Base-by-base conservation (phyloP, 2,329 filamentous ascomycete species). In the Aspergillus tubingensis region DNA sequence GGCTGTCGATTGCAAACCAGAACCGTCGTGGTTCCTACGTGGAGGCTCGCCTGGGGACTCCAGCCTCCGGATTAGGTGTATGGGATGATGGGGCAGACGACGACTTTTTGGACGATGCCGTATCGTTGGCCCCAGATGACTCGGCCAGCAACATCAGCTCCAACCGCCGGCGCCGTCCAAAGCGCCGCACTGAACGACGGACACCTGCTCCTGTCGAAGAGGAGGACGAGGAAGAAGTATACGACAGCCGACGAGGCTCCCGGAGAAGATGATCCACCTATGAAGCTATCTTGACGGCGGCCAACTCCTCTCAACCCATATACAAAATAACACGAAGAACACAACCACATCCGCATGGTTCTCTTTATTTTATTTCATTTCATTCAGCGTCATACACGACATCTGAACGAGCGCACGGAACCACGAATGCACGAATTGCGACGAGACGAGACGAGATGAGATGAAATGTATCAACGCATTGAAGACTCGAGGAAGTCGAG, bases 1-100 rank as follows among this genome's bases (percentile, higher is more conserved):
- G 91, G 1, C 81, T 98, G 4, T 85, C 79, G 0, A 72, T 80
- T 21, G 80, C 80, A 15, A 80, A 74, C 47, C 79, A 81, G 65
- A 74, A 75, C 52, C 75, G 80, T 5, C 74, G 79, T 32, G 79
- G 78, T 19, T 74, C 73, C 2, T 68, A 70, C 62, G 74, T 79
- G 27, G 76, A 79, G 65, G 76, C 77, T 3, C 72, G 78, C 27
- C 63, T 79, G 41, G 78, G 77, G 30, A 81, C 79, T 1, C 77
- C 77, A 0, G 76, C 77, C 1, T 77, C 74, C 23, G 70, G 68
- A 0, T 66, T 67, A 7, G 69, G 70, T 1, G 63, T 63, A 8
- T 78, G 75, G 72, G 79, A 80, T 17, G 74, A 72, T 43, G 77
- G 77, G 15, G 74, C 72, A 0, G 80, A 80, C 38, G 78, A 81